Conservation (phyloP, 257 asterid species). For the Datura wrightii region DNA sequence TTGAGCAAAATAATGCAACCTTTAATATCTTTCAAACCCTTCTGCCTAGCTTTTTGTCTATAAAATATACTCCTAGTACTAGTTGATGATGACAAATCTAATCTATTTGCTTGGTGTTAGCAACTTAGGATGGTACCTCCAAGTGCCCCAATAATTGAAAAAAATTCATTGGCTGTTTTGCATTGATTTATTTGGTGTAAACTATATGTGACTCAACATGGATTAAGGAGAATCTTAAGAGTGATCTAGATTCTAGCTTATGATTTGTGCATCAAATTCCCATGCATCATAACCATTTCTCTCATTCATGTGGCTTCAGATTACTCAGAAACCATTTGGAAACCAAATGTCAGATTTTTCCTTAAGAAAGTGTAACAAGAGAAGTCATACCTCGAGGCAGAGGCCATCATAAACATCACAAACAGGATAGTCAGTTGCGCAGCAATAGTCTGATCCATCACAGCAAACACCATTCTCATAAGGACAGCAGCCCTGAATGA, state of each 20-base stretch:
- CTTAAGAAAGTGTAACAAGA: background rate
- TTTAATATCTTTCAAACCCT: background rate
- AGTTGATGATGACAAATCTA: no score
- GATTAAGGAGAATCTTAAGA: background rate
- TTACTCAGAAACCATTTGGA: background rate
- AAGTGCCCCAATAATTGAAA: background rate
- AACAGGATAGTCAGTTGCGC: conserved; percentile 42
- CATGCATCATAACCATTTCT: background rate
- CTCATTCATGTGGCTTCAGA: background rate
- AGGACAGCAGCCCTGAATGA: conserved; percentile 36
- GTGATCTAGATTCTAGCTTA: background rate
- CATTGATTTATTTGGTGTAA: background rate
- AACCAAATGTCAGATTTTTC: background rate
- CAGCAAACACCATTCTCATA: conserved; percentile 41
- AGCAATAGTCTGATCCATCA: conserved; percentile 32
- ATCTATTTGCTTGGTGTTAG: no score
- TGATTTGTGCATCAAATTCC: background rate
- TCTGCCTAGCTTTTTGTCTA: background rate
- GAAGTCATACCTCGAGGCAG: conserved; percentile 34
- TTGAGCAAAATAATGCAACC: background rate
- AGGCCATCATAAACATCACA: conserved; percentile 42
- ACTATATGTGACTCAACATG: background rate
- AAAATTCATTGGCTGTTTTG: background rate
- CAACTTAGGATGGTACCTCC: background rate
- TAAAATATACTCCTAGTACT: no score